phyloP scores from a whole-genome alignment of 1,139 yeast genomes.

The Cylindricascospora bacillispora region DNA sequence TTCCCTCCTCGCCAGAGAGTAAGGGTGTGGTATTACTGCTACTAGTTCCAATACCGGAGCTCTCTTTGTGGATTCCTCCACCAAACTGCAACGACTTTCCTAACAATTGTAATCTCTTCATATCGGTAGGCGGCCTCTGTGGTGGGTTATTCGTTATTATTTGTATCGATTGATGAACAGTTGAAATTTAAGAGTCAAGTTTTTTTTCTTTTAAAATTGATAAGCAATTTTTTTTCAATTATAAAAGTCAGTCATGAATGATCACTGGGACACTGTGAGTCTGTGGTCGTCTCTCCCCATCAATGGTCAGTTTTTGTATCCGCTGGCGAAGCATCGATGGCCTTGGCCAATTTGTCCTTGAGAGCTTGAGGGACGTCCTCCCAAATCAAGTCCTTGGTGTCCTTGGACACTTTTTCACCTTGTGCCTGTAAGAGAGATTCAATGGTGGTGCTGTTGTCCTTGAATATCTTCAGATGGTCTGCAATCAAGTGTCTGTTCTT shows the following conservation, averaged over 20 bases:
- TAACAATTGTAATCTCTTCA: conserved; percentile 15
- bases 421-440: conserved; percentile 68
- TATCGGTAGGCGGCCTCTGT: no score
- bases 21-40: background rate
- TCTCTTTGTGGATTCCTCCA: background rate
- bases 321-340: no score
- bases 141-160: no score
- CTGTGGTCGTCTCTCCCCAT: no score
- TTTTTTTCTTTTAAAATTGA: no score
- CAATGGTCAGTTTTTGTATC: no score
- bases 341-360: conserved; percentile 37
- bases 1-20: background rate
- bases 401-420: conserved; percentile 60
- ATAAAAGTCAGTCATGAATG: no score
- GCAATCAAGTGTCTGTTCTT: conserved; percentile 82
- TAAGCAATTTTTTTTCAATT: no score
- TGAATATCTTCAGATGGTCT: conserved; percentile 76
- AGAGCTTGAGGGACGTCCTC: conserved; percentile 65
- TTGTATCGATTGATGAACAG: conserved; percentile 1
- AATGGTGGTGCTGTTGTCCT: conserved; percentile 55
- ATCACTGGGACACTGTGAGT: no score
- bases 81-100: background rate
- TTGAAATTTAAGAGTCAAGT: no score
- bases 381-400: conserved; percentile 50
- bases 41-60: background rate